Percentiles rank a stretch among this genome's conserved stretches.
These are phyloP conservation scores for Rhizophlyctis rosea DNA, from an alignment of 192 early-diverging fungal genomes.

Conservation along the genomic window DNA sequence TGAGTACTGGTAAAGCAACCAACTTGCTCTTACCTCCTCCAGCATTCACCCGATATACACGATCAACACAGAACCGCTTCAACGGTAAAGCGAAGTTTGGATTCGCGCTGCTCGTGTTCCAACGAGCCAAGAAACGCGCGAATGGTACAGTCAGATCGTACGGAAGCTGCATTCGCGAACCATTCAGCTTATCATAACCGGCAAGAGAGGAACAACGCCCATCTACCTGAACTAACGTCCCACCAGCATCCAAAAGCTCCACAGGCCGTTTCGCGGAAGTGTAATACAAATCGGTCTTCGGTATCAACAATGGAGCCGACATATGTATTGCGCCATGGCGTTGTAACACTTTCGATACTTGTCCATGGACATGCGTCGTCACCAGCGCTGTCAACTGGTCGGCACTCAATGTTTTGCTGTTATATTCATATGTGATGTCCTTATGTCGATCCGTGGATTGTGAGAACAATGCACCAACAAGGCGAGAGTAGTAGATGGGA, in stretches of 20 bases:
- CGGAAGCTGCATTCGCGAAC: slow-evolving; percentile 42
- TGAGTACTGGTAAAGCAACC: too few relatives aligned
- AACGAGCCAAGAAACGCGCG: slow-evolving; percentile 76
- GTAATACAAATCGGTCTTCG: slow-evolving; percentile 46
- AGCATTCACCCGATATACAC: slow-evolving; percentile 74
- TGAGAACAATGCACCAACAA: slow-evolving; percentile 78
- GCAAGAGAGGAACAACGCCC: background rate
- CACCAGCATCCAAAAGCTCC: slow-evolving; percentile 75
- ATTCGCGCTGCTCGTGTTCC: too few relatives aligned
- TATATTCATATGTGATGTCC: slow-evolving; percentile 88
- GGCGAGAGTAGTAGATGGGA: slow-evolving; percentile 75
- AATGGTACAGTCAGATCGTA: slow-evolving; percentile 91
- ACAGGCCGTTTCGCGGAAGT: slow-evolving; percentile 59
- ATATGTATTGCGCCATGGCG: slow-evolving; percentile 84
- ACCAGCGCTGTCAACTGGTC: slow-evolving; percentile 46
- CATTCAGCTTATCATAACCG: background rate
- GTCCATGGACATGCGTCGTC: slow-evolving; percentile 34
- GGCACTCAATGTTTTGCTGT: slow-evolving; percentile 34
- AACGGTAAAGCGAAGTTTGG: slow-evolving; percentile 31
- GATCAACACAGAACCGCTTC: slow-evolving; percentile 84
- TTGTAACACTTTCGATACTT: slow-evolving; percentile 74
- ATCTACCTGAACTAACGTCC: slow-evolving; percentile 65
- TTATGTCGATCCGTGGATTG: slow-evolving; percentile 76
- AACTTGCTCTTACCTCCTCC: slow-evolving; percentile 67
- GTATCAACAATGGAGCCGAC: slow-evolving; percentile 76